Evolutionary conservation across 2,329 filamentous ascomycete species (phyloP), one percentile per base, ranked within the genome.

Genomic region (Colletotrichum falcatum): DNA sequence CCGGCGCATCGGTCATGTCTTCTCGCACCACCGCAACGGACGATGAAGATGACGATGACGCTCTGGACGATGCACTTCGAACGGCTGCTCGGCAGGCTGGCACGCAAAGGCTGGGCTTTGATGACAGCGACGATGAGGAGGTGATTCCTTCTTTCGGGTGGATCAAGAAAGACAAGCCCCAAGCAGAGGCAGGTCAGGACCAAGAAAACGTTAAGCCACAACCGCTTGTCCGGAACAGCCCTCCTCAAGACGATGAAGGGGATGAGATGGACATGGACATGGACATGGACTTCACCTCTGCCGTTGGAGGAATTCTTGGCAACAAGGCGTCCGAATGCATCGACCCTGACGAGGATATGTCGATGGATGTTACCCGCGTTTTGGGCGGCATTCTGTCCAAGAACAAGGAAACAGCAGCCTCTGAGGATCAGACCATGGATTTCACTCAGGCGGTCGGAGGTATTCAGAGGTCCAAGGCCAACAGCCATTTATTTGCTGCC

Each of bases 291-390:
- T 84, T 89, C 75, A 90, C 88, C 2, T 80, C 79, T 53, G 84
- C 85, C 11, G 81, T 89, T 54, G 88, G 88, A 5, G 83, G 86
- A n/a, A 90, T 90, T 53, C 76, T 87, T 14, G 44, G 33, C 26
- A 65, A 54, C 48, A 79, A 77, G 72, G 30, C 84, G 61, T 77
- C 84, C 30, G 78, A 82, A 6, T 84, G 87, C 16, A 49, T 62
- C 16, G 78, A 80, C 20, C 83, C 86, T 30, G 86, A 88, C 26
- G 88, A 89, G 73, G 93, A 95, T 48, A 91, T 97, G 86, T 96
- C 94, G 28, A 98, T 98, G 95, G 95, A 98, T 75, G 93, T 98
- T 9, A 98, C 95, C 2, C 90, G 89, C 65, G 93, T 90, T 11
- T 85, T 97, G 63, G 95, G 95, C 11, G 89, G 91, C 3, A 98